These are phyloP conservation scores for Musa schizocarpa DNA, from an alignment of 176 grass and related monocot species.

Conservation along the genomic window DNA sequence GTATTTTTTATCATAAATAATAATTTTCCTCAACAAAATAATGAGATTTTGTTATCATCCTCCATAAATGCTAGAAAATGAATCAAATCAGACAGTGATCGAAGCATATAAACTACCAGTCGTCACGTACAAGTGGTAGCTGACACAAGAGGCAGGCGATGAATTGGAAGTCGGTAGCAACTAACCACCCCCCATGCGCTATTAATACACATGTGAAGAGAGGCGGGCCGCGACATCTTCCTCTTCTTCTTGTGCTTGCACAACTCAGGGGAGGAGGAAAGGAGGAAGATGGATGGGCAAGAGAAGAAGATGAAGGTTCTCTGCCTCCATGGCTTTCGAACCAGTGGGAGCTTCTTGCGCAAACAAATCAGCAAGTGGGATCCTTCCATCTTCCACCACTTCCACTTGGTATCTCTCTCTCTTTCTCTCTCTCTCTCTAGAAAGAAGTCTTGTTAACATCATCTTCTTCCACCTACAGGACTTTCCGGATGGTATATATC, in stretches of 20 bases:
- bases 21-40: too few species aligned
- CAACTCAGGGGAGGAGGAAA: constrained; percentile 17
- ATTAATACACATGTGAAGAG: not conserved
- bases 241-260: not conserved
- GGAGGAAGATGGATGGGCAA: constrained; percentile 22
- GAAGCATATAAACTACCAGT: not conserved
- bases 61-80: too few species aligned
- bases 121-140: constrained; percentile 13
- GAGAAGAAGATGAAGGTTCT: constrained; percentile 46
- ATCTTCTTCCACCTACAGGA: constrained; percentile 29
- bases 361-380: constrained; percentile 97
- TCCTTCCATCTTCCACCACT: constrained; percentile 64
- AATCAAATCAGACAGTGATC: too few species aligned
- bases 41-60: too few species aligned
- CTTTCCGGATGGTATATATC: constrained; percentile 58
- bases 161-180: constrained; percentile 35
- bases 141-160: not conserved
- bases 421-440: not conserved
- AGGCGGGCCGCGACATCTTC: not conserved
- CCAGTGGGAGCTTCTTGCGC: constrained; percentile 63
- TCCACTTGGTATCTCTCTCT: constrained; percentile 36
- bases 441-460: not conserved
- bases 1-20: too few species aligned
- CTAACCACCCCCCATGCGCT: constrained; percentile 16
- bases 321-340: constrained; percentile 71